Conservation (phyloP, 1,284 basidiomycete genomes). For the Boletus hoseneyae region DNA sequence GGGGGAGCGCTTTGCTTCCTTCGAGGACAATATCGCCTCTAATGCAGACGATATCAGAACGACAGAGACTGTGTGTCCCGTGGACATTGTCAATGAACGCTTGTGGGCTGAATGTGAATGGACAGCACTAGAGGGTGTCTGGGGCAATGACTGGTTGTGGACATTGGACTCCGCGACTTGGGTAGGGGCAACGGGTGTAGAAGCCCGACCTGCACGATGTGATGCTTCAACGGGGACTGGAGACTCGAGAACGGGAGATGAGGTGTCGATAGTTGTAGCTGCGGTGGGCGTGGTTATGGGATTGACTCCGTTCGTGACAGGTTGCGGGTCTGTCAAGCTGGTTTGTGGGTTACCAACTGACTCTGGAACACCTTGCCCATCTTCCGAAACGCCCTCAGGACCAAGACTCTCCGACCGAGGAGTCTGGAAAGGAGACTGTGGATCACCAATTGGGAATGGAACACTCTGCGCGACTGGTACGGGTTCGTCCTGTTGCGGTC, state of each 20-base stretch:
- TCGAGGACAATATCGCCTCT: constrained; percentile 83
- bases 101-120: constrained; percentile 34
- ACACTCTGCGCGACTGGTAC: constrained; percentile 7
- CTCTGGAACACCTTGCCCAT: constrained; percentile 1
- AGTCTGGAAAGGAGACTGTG: constrained; percentile 5
- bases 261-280: neutral
- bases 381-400: constrained; percentile 1
- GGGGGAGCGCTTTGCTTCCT: constrained; percentile 82
- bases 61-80: constrained; percentile 68
- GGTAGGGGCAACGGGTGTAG: constrained; percentile 3
- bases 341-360: neutral
- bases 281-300: constrained; percentile 1
- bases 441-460: constrained; percentile 7
- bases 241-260: constrained; percentile 5
- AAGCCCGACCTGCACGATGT: constrained; percentile 4
- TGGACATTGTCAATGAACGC: constrained; percentile 69
- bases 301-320: constrained; percentile 4
- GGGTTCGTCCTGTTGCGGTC: constrained; percentile 6
- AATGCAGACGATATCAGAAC: constrained; percentile 84
- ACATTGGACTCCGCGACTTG: constrained; percentile 12
- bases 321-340: constrained; percentile 1
- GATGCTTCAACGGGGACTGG: constrained; percentile 8
- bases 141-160: constrained; percentile 12
- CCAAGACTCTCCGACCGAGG: neutral
- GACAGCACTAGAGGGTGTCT: constrained; percentile 18